Evolutionary conservation across 129 eudicot genomes (phyloP), one percentile per base, ranked within the genome.

Genomic region (Saposhnikovia divaricata): DNA sequence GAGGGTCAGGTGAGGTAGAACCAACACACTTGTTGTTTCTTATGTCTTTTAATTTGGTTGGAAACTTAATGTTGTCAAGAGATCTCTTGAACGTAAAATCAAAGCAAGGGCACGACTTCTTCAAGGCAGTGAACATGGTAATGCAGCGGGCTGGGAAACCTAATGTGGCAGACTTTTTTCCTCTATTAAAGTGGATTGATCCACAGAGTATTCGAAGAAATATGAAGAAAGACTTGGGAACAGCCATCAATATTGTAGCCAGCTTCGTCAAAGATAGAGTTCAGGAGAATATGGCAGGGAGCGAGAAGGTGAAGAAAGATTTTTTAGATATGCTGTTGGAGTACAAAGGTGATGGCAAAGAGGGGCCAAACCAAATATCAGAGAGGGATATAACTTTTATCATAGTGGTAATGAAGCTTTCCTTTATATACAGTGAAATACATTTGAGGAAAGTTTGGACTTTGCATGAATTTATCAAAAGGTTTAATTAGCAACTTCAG

Each of bases 161-260:
- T 25, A 88, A 88, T 23, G 27, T 90, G 5, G 85, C 87, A 34
- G 97, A 92, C 78, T 76, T 85, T 25, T 80, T 88, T 73, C 88
- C 89, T 2, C 80, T 79, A 74, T 70, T 92, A 68, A 88, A 80
- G 63, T n/a, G 82, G 86, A 55, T 92, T 25, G 73, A 68, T 15
- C 73, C 73, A 31, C 42, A 27, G 6, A 68, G 73, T 28, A 31
- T 68, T 68, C 37, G 23, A 31, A 68, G 40, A 68, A 31, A 68
- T 31, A 68, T 68, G 73, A 23, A 14, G 70, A 45, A 45, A 45
- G 44, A n/a, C 28, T 40, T 63, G 80, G 70, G 70, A 50, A 37
- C 23, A 15, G 65, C 63, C 25, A 37, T 77, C 38, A 15, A 63
- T 25, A 43, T 77, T 34, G 68, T 66, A 42, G 71, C 70, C 34